Conservation (phyloP, 208 protist species). For the Chromosphaera perkinsii region DNA sequence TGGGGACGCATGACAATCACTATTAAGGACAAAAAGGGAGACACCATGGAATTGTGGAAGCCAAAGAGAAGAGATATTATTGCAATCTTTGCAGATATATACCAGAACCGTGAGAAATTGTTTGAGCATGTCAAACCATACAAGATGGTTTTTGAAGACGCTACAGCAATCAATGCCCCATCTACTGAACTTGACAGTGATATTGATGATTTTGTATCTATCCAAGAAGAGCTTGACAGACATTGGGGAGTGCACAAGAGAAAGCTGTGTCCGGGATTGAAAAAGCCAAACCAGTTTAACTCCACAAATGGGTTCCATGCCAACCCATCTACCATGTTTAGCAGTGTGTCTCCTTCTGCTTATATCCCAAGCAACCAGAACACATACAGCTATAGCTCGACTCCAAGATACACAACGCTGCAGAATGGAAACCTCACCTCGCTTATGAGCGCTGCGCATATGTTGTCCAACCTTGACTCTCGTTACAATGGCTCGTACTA, state of each 20-base stretch:
- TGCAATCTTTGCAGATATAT: conserved; percentile 38
- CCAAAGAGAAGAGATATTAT: conserved; percentile 31
- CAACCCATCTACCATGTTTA: too few relatives aligned
- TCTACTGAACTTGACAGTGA: conserved; percentile 1
- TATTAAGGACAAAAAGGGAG: conserved; percentile 11
- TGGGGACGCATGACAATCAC: conserved; percentile 42
- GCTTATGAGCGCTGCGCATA: too few relatives aligned
- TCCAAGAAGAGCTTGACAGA: conserved; percentile 21
- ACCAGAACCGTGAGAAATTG: neutral
- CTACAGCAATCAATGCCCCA: neutral
- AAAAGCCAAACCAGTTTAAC: conserved; percentile 2
- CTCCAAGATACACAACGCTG: too few relatives aligned
- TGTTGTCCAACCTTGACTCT: too few relatives aligned
- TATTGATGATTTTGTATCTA: conserved; percentile 3
- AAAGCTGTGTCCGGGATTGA: conserved; percentile 23
- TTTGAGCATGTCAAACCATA: conserved; percentile 11
- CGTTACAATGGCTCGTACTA: too few relatives aligned
- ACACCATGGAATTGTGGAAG: conserved; percentile 37
- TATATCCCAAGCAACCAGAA: too few relatives aligned
- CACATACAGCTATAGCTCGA: too few relatives aligned
- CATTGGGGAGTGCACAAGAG: conserved; percentile 38
- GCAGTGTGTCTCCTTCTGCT: too few relatives aligned
- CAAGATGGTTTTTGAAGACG: conserved; percentile 31
- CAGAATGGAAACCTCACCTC: too few relatives aligned
- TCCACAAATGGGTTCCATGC: too few relatives aligned